Percentiles rank a stretch among this genome's conserved stretches.
These are phyloP conservation scores for Mollisiaceae sp. DNA, from an alignment of 2,329 filamentous ascomycete species.

Conservation along the genomic window DNA sequence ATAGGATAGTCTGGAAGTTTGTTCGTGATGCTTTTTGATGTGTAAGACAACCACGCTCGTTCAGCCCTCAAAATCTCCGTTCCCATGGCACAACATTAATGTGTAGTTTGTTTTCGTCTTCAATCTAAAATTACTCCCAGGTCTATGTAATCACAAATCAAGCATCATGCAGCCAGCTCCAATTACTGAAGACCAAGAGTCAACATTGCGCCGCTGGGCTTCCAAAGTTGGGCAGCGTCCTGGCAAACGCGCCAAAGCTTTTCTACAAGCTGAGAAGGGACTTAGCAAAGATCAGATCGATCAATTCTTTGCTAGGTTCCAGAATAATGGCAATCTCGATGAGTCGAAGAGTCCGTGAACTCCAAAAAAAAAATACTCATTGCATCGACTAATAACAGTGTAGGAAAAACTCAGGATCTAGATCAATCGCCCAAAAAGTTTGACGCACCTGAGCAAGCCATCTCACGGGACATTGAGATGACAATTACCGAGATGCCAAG, in stretches of 20 bases:
- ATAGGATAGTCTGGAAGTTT: neutral
- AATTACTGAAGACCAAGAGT: conserved; percentile 28
- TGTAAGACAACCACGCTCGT: neutral
- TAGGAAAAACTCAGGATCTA: neutral
- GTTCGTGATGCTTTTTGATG: conserved; percentile 11
- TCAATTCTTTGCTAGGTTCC: conserved; percentile 21
- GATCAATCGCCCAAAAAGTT: neutral
- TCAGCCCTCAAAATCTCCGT: neutral
- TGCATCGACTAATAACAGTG: neutral
- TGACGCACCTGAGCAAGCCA: neutral
- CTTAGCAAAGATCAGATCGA: conserved; percentile 30
- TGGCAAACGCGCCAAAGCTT: conserved; percentile 18
- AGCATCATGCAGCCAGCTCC: conserved; percentile 15
- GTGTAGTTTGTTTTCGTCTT: neutral
- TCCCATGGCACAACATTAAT: conserved; percentile 1
- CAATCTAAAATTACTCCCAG: neutral
- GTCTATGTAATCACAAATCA: conserved; percentile 1
- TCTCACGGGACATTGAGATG: neutral
- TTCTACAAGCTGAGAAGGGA: conserved; percentile 25
- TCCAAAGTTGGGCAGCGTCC: conserved; percentile 22
- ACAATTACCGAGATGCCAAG: neutral
- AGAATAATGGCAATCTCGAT: neutral
- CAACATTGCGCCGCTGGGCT: conserved; percentile 27
- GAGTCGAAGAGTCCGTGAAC: neutral
- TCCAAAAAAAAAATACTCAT: neutral